Conservation (phyloP, 108 stramenopile species). For the Bacterosira constricta region DNA sequence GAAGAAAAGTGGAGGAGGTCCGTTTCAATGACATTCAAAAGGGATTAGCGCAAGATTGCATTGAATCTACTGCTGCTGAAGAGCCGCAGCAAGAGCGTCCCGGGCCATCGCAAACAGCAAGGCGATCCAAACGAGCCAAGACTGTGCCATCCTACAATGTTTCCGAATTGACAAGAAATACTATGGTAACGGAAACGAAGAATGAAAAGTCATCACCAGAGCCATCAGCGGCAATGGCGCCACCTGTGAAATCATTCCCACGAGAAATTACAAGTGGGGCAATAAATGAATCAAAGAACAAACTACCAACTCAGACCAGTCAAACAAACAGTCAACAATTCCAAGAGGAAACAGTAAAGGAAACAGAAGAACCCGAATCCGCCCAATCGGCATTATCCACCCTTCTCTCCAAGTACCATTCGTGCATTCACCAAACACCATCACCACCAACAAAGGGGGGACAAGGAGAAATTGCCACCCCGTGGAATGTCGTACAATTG, state of each 20-base stretch:
- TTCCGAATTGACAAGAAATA: slow-evolving; percentile 4
- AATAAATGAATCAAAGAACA: neutral
- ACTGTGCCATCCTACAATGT: slow-evolving; percentile 2
- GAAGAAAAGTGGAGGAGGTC: neutral
- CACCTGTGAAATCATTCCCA: neutral
- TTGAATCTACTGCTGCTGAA: neutral
- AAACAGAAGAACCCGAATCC: neutral
- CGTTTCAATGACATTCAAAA: neutral
- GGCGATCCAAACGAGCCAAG: neutral
- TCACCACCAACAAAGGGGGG: neutral
- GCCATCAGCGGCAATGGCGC: neutral
- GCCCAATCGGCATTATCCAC: slow-evolving; percentile 4
- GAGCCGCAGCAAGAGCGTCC: too few relatives aligned
- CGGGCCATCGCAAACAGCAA: neutral
- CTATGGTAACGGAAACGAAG: neutral
- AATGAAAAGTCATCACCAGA: neutral
- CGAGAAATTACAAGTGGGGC: neutral
- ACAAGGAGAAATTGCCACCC: neutral
- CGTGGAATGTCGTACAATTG: neutral
- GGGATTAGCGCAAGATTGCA: neutral
- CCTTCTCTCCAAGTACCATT: slow-evolving; percentile 10
- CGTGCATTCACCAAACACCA: neutral
- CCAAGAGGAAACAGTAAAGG: neutral
- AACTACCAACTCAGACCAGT: neutral
- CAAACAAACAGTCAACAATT: neutral